A percentile compares a stretch with the other conserved stretches of the same genome.
These are phyloP conservation scores for Candida insectalens DNA, from an alignment of 805 yeast species.

Conservation along the genomic window DNA sequence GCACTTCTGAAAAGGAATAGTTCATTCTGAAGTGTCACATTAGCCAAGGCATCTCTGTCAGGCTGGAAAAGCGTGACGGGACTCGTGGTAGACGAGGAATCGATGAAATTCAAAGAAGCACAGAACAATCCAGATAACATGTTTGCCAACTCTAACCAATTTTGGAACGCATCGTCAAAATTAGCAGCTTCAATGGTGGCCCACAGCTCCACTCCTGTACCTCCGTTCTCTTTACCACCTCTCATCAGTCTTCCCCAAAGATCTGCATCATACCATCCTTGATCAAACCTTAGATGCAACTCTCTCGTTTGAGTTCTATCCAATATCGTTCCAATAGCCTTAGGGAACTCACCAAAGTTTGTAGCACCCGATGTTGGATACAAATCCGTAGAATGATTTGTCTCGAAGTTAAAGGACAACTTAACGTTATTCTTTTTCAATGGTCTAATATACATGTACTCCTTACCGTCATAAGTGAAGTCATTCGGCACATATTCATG, in stretches of 20 bases:
- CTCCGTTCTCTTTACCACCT: slow-evolving; percentile 70
- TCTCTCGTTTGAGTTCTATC: slow-evolving; percentile 59
- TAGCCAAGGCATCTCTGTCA: slow-evolving; percentile 10
- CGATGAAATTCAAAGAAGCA: slow-evolving; percentile 87
- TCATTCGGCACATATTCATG: not conserved
- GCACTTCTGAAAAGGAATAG: slow-evolving; percentile 69
- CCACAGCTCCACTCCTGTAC: slow-evolving; percentile 93
- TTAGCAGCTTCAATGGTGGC: slow-evolving; percentile 64
- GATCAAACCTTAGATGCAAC: slow-evolving; percentile 77
- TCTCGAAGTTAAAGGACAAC: slow-evolving; percentile 61
- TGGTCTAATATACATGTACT: slow-evolving; percentile 54
- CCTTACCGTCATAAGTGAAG: slow-evolving; percentile 40
- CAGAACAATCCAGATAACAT: slow-evolving; percentile 87
- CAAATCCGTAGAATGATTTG: slow-evolving; percentile 37
- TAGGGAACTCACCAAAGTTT: slow-evolving; percentile 69
- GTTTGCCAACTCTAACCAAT: slow-evolving; percentile 69
- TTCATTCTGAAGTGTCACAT: slow-evolving; percentile 25
- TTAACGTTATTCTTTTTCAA: slow-evolving; percentile 63
- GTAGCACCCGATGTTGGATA: slow-evolving; percentile 13
- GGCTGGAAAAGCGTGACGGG: slow-evolving; percentile 37
- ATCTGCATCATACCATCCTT: slow-evolving; percentile 92
- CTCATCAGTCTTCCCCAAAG: slow-evolving; percentile 77
- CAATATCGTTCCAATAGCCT: slow-evolving; percentile 69
- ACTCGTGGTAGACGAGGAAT: slow-evolving; percentile 64
- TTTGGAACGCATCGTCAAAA: slow-evolving; percentile 41